Conservation (phyloP, 225 moss, liverwort and hornwort genomes). For the Bryoerythrophyllum caledonicum region DNA sequence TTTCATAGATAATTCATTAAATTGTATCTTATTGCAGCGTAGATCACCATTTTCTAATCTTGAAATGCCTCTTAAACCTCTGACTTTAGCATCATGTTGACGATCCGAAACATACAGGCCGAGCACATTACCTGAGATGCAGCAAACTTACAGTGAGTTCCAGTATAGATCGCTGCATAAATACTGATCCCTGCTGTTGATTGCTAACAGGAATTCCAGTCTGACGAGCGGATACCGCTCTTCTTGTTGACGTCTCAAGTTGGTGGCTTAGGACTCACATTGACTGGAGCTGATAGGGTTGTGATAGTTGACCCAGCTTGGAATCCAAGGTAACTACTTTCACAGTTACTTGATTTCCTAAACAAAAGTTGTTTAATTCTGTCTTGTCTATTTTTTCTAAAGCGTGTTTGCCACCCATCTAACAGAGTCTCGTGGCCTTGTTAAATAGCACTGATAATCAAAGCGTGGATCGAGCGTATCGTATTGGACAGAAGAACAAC, state of each 20-base stretch:
- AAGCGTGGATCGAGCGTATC: slow-evolving; percentile 84
- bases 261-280: slow-evolving; percentile 75
- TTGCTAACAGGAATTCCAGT: slow-evolving; percentile 64
- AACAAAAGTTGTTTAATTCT: not conserved
- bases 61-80: not conserved
- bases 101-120: not conserved
- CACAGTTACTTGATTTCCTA: not conserved
- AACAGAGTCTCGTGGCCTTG: not conserved
- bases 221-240: slow-evolving; percentile 48
- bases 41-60: not conserved
- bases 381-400: not conserved
- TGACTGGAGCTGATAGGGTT: slow-evolving; percentile 80
- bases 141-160: not conserved
- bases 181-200: not conserved
- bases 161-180: not conserved
- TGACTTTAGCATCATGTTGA: not conserved
- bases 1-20: not conserved
- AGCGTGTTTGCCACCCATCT: not conserved
- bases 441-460: slow-evolving; percentile 70
- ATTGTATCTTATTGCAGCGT: not conserved
- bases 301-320: slow-evolving; percentile 85
- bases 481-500: slow-evolving; percentile 75
- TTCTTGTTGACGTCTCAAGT: slow-evolving; percentile 83
- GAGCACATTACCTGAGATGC: not conserved
- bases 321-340: slow-evolving; percentile 63